phyloP scores from a whole-genome alignment of 1,284 basidiomycete species.

The Apiotrichum gracile region DNA sequence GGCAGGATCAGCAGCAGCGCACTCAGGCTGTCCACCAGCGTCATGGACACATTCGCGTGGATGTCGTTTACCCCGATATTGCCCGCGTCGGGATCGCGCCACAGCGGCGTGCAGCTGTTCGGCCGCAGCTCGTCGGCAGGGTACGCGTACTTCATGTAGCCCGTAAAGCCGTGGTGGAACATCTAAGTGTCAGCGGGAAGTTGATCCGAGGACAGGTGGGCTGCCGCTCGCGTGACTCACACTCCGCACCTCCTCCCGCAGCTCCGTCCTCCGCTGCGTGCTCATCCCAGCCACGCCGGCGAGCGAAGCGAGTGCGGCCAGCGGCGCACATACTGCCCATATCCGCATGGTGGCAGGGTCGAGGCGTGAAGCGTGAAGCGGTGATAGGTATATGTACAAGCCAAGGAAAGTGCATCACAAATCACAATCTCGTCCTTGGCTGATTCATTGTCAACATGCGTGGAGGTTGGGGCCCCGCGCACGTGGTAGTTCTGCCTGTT shows the following conservation, averaged over 20 bases:
- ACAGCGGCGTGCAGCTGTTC: conserved; percentile 62
- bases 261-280: conserved; percentile 1
- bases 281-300: background rate
- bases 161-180: conserved; percentile 42
- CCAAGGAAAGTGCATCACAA: too few relatives aligned
- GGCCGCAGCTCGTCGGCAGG: conserved; percentile 65
- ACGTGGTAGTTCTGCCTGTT: too few relatives aligned
- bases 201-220: too few relatives aligned
- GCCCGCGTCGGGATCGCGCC: conserved; percentile 25
- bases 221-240: conserved; percentile 3
- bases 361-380: too few relatives aligned
- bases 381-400: too few relatives aligned
- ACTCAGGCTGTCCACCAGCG: conserved; percentile 41
- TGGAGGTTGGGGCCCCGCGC: too few relatives aligned
- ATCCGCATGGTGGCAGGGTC: too few relatives aligned
- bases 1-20: conserved; percentile 38
- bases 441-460: too few relatives aligned
- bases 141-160: conserved; percentile 46
- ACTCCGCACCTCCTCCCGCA: conserved; percentile 9
- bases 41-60: conserved; percentile 55
- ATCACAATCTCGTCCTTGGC: too few relatives aligned
- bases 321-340: too few relatives aligned
- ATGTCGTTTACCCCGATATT: conserved; percentile 60
- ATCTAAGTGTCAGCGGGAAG: conserved; percentile 21
- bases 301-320: too few relatives aligned